Evolutionary conservation across 169 alveolate genomes (phyloP).

Genomic region (Eimeria tenella): DNA sequence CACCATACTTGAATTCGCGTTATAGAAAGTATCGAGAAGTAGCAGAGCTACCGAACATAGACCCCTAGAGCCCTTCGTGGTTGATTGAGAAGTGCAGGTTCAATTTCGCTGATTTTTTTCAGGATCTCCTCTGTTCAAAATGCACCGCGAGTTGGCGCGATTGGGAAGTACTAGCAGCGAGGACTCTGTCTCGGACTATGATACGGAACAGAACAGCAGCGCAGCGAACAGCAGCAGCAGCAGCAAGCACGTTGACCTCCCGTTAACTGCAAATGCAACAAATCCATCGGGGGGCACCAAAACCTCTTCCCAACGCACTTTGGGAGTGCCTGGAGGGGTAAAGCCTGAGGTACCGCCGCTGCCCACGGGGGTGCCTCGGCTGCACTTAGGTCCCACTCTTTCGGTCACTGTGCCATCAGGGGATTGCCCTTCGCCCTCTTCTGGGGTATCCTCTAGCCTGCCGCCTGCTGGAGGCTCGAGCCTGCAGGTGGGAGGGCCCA

Average conservation of each 20-base stretch:
- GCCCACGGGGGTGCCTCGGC: not conserved
- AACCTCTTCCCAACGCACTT: not conserved
- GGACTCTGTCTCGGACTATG: slow-evolving; percentile 59
- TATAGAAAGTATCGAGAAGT: too few species aligned
- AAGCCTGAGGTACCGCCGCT: not conserved
- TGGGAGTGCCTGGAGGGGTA: not conserved
- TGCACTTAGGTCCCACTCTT: not conserved
- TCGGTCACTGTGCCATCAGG: too few species aligned
- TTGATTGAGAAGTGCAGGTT: not conserved
- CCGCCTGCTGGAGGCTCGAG: too few species aligned
- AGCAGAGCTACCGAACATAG: too few species aligned
- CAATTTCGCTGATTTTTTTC: not conserved
- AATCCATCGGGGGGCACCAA: not conserved
- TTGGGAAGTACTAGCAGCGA: slow-evolving; percentile 69
- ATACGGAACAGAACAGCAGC: slow-evolving; percentile 32
- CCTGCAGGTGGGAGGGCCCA: too few species aligned
- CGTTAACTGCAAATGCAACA: too few species aligned
- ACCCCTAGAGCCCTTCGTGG: too few species aligned
- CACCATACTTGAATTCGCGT: too few species aligned
- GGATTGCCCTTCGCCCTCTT: too few species aligned
- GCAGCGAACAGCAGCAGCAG: not conserved
- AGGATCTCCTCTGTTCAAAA: slow-evolving; percentile 62
- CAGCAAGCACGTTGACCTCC: not conserved
- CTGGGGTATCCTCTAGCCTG: too few species aligned
- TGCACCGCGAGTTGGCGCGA: slow-evolving; percentile 66